Evolutionary conservation across 1,284 basidiomycete genomes (phyloP), one percentile per base, ranked within the genome.

Genomic region (Violaceomyces palustris): DNA sequence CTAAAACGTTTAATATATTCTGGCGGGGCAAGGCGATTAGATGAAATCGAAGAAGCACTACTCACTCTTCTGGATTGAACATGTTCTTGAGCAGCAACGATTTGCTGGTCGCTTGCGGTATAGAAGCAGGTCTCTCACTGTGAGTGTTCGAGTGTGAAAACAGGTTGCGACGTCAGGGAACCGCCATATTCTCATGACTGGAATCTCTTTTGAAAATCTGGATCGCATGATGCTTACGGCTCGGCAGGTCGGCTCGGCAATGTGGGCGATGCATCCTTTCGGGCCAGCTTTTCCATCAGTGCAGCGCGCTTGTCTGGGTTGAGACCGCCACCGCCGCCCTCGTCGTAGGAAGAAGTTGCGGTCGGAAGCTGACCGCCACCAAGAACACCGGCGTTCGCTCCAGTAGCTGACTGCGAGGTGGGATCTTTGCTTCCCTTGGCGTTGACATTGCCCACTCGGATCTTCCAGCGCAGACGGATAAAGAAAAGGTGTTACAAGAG

Each of bases 51-150:
- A n/a, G n/a, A n/a, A n/a, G n/a, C n/a, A 8, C 3, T 5, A 46
- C 51, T n/a, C 37, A 50, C 51, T 96, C 88, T 76, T 89, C 90
- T 9, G 93, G 89, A 72, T 91, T 80, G 74, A 99, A 98, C 88
- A 97, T 96, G 68, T 98, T 90, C 75, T 85, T 88, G 60, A 98
- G 76, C 27, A 96, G 76, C 26, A 66, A 27, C 17, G 64, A 60
- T 1, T 54, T 47, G 8, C 89, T 90, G 51, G 87, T 77, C 3
- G 55, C 52, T 68, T 85, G 82, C 34, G 85, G 81, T 55, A 88
- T 85, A 53, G 81, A 84, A 17, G 82, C 81, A 59, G 62, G 47
- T 46, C 64, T 39, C 24, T 30, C 39, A 18, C 48, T 56, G 35
- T 15, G 4, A 26, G 12, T 15, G 18, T 37, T 15, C 11, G 36